Base-by-base conservation (phyloP, 495 filamentous ascomycete species). In the Annulohypoxylon bovei region DNA sequence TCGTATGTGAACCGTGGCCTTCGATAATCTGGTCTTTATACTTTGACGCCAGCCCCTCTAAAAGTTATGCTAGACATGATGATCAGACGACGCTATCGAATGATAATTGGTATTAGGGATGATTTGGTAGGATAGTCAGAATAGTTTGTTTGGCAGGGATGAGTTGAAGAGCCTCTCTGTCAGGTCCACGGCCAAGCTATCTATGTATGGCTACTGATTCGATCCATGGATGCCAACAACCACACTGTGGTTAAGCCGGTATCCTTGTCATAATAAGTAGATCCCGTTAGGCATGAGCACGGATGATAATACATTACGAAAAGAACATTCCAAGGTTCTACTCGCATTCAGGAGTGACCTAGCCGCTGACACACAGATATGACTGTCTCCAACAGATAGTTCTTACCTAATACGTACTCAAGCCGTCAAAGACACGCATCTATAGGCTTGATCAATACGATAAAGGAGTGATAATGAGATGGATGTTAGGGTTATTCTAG, bases 361-460 rank as follows among this genome's bases (percentile, higher is more conserved):
- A 28, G 49, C 49, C 27, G 28, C 49, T 53, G 28, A 27, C 49
- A 53, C 9, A 11, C 14, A 53, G 25, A 46, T 47, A 50, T 32
- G 46, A 40, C 28, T 22, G 47, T 58, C 46, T 61, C 61, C 60
- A 47, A 20, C 20, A 50, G 46, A 25, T 37, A 66, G 52, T 27
- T 40, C 52, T 39, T 42, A 42, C 35, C 44, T n/a, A 35, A 63
- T 44, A 44, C 39, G 11, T 57, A 53, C 42, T 56, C 42, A 46
- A 71, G 59, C 53, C 53, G 54, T 59, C 63, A 40, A 67, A 65
- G 62, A 40, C 50, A 62, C 56, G 18, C 44, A 65, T 65, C 47
- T 44, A 47, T 53, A 33, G 30, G 33, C 42, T 62, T 25, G 32
- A 33, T 42, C 32, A 50, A 65, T 58, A 71, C 68, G 68, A 71